Evolutionary conservation across 148 eudicot genomes (phyloP).

Genomic region (Fagopyrum esculentum): DNA sequence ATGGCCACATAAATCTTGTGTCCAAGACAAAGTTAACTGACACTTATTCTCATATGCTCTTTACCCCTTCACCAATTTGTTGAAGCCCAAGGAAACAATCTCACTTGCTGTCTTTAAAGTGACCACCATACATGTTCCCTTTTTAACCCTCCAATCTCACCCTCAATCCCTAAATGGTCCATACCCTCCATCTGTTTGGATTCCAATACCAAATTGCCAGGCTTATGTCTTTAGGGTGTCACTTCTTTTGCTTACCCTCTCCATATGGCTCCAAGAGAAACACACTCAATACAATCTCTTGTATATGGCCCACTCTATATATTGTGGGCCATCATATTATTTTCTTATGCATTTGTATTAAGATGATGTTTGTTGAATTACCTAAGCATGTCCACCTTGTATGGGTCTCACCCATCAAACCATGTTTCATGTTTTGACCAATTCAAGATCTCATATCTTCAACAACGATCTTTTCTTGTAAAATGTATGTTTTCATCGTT

Average conservation of each 20-base stretch:
- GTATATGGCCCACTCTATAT: constrained; percentile 7
- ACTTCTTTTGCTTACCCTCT: background rate
- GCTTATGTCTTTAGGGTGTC: constrained; percentile 5
- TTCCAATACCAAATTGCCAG: constrained; percentile 3
- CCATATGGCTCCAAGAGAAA: background rate
- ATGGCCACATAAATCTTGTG: constrained; percentile 12
- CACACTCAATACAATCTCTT: constrained; percentile 8
- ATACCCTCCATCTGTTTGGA: background rate
- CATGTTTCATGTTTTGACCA: constrained; percentile 6
- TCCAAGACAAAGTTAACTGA: constrained; percentile 15
- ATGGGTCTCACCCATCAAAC: constrained; percentile 9
- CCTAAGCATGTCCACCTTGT: background rate
- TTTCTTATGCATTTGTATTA: background rate
- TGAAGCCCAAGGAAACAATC: constrained; percentile 11
- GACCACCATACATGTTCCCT: constrained; percentile 11
- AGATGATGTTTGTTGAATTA: background rate
- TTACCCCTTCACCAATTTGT: constrained; percentile 4
- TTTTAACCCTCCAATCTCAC: background rate
- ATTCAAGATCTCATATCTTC: constrained; percentile 5
- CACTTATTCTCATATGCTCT: background rate
- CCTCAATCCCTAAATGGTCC: background rate
- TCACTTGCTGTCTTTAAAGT: constrained; percentile 13
- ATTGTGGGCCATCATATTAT: constrained; percentile 6
- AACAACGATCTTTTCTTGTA: background rate
- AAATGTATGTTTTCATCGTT: too few species aligned